Percentiles rank a stretch among this genome's conserved stretches.
Evolutionary conservation across 2,329 filamentous ascomycete genomes (phyloP).

Genomic region (Diaporthe sp.): DNA sequence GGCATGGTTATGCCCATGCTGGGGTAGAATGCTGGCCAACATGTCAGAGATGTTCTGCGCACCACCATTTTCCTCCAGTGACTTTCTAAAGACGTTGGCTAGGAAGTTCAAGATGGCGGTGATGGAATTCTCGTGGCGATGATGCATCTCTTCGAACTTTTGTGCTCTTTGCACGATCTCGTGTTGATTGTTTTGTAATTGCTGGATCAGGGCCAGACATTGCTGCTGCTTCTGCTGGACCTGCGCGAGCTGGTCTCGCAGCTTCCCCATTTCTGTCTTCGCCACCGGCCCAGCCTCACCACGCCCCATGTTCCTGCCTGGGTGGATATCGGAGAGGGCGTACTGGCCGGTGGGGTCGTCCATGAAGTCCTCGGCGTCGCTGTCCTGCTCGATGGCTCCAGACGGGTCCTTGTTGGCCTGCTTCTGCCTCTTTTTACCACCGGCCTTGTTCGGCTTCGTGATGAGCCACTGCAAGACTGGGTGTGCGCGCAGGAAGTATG

Average conservation of each 20-base stretch:
- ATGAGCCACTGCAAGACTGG: conserved; percentile 96
- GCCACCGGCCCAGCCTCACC: conserved; percentile 64
- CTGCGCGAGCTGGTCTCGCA: conserved; percentile 84
- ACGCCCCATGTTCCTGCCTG: conserved; percentile 57
- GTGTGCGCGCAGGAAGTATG: conserved; percentile 93
- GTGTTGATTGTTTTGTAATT: conserved; percentile 87
- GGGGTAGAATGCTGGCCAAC: conserved; percentile 81
- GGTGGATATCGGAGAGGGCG: conserved; percentile 44
- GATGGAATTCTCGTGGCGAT: conserved; percentile 98
- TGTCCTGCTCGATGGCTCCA: conserved; percentile 70
- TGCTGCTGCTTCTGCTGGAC: conserved; percentile 89
- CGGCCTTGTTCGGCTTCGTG: conserved; percentile 89
- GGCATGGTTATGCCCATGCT: conserved; percentile 53
- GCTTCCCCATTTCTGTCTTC: conserved; percentile 81
- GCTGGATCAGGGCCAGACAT: conserved; percentile 85
- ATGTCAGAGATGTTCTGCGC: conserved; percentile 86
- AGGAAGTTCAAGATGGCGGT: conserved; percentile 98
- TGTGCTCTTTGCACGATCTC: conserved; percentile 90
- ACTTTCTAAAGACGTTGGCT: conserved; percentile 95
- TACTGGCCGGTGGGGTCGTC: conserved; percentile 54
- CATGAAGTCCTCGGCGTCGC: conserved; percentile 71
- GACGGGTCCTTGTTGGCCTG: conserved; percentile 67
- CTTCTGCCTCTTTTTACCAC: conserved; percentile 68
- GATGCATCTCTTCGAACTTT: conserved; percentile 91
- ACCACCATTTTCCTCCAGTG: conserved; percentile 85